Base-by-base conservation (phyloP, 164 flowering plant genomes). In the Nymphaea colorata region DNA sequence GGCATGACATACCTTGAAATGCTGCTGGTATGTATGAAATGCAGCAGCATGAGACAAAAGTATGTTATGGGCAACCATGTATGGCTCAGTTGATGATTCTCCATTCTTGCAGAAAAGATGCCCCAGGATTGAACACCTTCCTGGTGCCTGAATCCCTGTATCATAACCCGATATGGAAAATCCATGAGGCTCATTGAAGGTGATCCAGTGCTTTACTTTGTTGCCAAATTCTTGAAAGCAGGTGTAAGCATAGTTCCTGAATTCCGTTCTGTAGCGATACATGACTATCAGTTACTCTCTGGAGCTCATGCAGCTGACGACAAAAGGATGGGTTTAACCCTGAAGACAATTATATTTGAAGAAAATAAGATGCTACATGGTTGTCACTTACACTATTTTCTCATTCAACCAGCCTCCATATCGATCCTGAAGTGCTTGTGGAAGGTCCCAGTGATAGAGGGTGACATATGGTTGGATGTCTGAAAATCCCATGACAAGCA, bases 401-500 rank as follows among this genome's bases (percentile, higher is more conserved):
- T 17, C 67, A 76, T 81, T 84, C 70, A 91, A 67, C 87, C 93
- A 87, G 57, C 97, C 98, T 69, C 76, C 83, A 61, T 93, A 91
- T 73, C 72, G 79, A 65, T 93, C 97, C 78, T 93, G 87, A 62
- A 93, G 91, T 59, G 70, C 77, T 76, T 93, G 96, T 57, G 97
- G 98, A 70, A 89, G 96, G 77, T 93, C 98, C 93, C 93, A 90
- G 73, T 90, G 98, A 70, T 86, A 89, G 18, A 93, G 79, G 55
- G 97, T 89, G 68, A 73, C 94, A 73, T 77, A 91, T 14, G 96
- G 97, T 77, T 86, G 67, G 68, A 93, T 87, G 70, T 93, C 96
- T 93, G 82, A 64, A 70, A 67, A 64, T 67, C 11, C 7, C 25
- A 61, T 7, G 36, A 7, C n/a, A n/a, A n/a, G 8, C 7, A 5